These are phyloP conservation scores for Setaria viridis DNA, from an alignment of 202 grass and related monocot species.

Conservation along the genomic window DNA sequence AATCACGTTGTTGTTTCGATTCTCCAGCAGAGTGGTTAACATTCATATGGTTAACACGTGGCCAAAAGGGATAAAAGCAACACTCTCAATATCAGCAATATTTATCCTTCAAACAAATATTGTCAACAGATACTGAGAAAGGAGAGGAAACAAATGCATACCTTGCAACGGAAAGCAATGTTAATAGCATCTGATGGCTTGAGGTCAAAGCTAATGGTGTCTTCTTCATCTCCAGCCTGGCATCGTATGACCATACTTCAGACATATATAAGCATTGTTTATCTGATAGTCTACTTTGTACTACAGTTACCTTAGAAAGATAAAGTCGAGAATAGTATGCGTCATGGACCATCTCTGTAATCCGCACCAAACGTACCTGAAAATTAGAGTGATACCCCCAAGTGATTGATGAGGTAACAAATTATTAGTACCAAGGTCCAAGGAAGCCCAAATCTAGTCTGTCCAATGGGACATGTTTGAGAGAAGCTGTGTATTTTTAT, in stretches of 20 bases:
- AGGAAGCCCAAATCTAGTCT: neutral
- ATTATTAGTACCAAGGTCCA: slow-evolving; percentile 2
- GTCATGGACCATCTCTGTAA: slow-evolving; percentile 89
- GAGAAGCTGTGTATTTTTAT: neutral
- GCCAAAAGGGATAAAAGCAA: neutral
- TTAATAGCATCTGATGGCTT: slow-evolving; percentile 98
- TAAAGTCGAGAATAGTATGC: slow-evolving; percentile 89
- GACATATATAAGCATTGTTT: neutral
- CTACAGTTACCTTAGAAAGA: slow-evolving; percentile 75
- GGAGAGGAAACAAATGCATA: slow-evolving; percentile 46
- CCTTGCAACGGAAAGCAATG: slow-evolving; percentile 98
- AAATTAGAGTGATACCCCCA: slow-evolving; percentile 18
- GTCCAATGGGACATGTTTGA: neutral
- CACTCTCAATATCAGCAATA: neutral
- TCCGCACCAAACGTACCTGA: slow-evolving; percentile 85
- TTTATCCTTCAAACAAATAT: neutral
- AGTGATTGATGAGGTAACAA: slow-evolving; percentile 12
- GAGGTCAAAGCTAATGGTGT: slow-evolving; percentile 84
- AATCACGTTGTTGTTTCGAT: slow-evolving; percentile 22
- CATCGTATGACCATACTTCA: slow-evolving; percentile 14
- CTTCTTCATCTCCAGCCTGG: slow-evolving; percentile 81
- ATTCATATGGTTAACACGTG: neutral
- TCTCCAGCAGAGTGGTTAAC: slow-evolving; percentile 10
- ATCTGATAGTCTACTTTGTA: slow-evolving; percentile 11
- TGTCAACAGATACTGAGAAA: neutral